phyloP scores from a whole-genome alignment of 345 rosid species.

The Leavenworthia alabamica region DNA sequence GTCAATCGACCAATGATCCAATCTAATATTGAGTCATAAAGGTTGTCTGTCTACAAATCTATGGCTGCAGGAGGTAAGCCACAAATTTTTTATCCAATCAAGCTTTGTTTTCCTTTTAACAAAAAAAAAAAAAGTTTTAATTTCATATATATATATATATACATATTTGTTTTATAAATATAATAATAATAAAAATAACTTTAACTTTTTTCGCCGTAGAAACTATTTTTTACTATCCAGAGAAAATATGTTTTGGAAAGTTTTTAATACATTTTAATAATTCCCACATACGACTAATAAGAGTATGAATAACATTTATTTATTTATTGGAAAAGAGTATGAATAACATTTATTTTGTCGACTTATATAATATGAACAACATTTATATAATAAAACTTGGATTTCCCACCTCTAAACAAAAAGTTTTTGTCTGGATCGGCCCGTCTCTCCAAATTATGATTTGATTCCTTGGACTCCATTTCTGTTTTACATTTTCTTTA shows the following conservation, averaged over 20 bases:
- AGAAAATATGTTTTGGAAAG: too few species aligned
- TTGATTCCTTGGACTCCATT: background rate
- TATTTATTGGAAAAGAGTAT: background rate
- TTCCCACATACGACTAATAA: background rate
- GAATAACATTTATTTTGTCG: background rate
- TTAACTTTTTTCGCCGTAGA: background rate
- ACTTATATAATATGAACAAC: background rate
- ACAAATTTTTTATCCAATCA: background rate
- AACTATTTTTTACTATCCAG: background rate
- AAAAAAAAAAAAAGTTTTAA: too few species aligned
- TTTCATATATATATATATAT: background rate
- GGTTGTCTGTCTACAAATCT: background rate
- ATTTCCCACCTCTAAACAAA: background rate
- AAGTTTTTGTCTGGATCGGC: background rate
- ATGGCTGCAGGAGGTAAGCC: background rate
- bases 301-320: too few species aligned
- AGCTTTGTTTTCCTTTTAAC: background rate
- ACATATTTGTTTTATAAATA: too few species aligned
- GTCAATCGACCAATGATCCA: background rate
- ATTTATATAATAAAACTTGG: background rate
- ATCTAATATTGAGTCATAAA: background rate
- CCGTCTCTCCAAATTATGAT: background rate
- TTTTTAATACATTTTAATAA: too few species aligned
- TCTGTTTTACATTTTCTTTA: background rate
- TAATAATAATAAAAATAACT: too few species aligned